These are phyloP conservation scores for Aspergillus arachidicola DNA, from an alignment of 2,329 filamentous ascomycete genomes.

Conservation along the genomic window DNA sequence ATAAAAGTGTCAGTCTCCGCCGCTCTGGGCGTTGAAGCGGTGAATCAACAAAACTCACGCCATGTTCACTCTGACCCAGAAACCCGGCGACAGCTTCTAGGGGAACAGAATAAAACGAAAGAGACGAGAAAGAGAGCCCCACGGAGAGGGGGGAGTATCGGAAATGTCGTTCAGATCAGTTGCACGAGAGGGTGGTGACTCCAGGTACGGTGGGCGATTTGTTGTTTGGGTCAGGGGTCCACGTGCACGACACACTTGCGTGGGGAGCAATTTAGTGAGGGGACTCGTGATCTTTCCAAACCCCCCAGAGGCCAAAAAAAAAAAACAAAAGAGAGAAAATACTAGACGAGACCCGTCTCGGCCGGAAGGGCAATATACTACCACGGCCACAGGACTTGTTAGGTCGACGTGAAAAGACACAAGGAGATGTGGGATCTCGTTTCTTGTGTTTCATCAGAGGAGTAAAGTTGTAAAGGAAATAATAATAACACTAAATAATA, in stretches of 20 bases:
- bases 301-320: not conserved
- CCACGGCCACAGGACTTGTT: not conserved
- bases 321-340: not conserved
- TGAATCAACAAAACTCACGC: slow-evolving; percentile 44
- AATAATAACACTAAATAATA: not conserved
- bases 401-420: not conserved
- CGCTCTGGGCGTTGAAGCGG: slow-evolving; percentile 8
- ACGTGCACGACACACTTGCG: slow-evolving; percentile 24
- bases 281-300: slow-evolving; percentile 6
- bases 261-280: slow-evolving; percentile 10
- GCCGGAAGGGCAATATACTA: not conserved
- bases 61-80: slow-evolving; percentile 42
- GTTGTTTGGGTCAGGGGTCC: slow-evolving; percentile 33
- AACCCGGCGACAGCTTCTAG: slow-evolving; percentile 6
- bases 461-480: slow-evolving; percentile 3
- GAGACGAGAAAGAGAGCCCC: slow-evolving; percentile 24
- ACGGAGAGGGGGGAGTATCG: slow-evolving; percentile 24
- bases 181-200: not conserved
- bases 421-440: not conserved
- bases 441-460: not conserved
- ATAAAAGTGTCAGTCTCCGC: slow-evolving; percentile 17
- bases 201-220: slow-evolving; percentile 6
- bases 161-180: slow-evolving; percentile 18
- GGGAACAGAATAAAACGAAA: slow-evolving; percentile 14
- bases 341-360: not conserved